Base-by-base conservation (phyloP, 83 land plant genomes). In the Picea engelmannii region DNA sequence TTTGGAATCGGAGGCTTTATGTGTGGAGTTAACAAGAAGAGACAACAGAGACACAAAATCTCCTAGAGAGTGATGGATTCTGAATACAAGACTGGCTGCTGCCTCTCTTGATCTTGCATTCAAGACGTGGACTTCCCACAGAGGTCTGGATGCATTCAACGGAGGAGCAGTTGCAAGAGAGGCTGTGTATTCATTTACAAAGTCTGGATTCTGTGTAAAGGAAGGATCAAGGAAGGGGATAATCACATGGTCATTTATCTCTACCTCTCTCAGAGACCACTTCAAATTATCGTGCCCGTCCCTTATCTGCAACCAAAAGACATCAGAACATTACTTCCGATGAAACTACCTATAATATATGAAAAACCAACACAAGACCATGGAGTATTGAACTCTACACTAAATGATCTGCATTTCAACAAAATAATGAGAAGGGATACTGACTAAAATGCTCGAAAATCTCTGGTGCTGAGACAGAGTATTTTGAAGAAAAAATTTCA, bases 31-130 rank as follows among this genome's bases (percentile, higher is more conserved):
- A 21, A 94, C 79, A 2, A 94, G 80, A 3, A 94, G 87, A 5
- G 96, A 92, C 79, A 92, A 80, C 66, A 94, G 91, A 1, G 96
- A 92, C 15, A 84, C 83, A 42, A 93, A 95, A 67, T 94, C 96
- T 35, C 96, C 96, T 31, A 94, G 78, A 24, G 95, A 88, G 82
- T 94, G 96, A 85, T 94, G 95, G 84, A 87, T 74, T 10, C 91
- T 85, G 78, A 94, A 66, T 11, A 94, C 81, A 27, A 74, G 82
- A 23, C 65, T 23, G 47, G 88, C 85, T 52, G 82, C 91, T 44
- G 94, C 88, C 20, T 88, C 79, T 25, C 78, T 78, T 49, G 91
- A 90, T 11, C 66, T 81, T 2, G 15, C 62, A 78, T 90, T 88
- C 80, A 93, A 83, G 9, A 93, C 25, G 62, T 91, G 96, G n/a